phyloP scores from a whole-genome alignment of 768 basidiomycete genomes.

The Hygrophoropsis aurantiaca region DNA sequence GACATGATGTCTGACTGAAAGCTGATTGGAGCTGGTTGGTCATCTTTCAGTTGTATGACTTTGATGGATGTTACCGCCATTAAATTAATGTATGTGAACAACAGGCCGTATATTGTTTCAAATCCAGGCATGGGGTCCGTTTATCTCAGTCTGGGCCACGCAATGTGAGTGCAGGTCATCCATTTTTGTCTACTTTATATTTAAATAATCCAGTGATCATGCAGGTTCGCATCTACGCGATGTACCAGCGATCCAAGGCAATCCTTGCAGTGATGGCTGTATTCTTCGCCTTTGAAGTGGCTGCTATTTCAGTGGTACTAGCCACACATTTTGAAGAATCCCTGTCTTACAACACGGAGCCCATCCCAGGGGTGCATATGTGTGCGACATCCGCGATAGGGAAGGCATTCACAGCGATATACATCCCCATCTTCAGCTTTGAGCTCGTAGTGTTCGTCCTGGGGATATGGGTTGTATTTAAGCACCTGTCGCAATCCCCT shows the following conservation, averaged over 20 bases:
- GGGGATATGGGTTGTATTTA: conserved; percentile 1
- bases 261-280: not conserved
- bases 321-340: conserved; percentile 1
- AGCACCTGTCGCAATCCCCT: conserved; percentile 4
- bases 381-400: conserved; percentile 3
- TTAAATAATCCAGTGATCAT: conserved; percentile 2
- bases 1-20: too few relatives aligned
- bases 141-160: conserved; percentile 7
- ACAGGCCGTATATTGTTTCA: conserved; percentile 8
- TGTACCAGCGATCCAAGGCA: conserved; percentile 7
- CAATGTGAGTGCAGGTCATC: not conserved
- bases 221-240: conserved; percentile 10
- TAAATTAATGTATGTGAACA: not conserved
- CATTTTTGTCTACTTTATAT: not conserved
- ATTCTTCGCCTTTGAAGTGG: conserved; percentile 4
- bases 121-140: conserved; percentile 6
- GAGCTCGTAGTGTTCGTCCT: conserved; percentile 6
- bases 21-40: too few relatives aligned
- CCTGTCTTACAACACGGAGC: conserved; percentile 4
- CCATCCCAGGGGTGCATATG: conserved; percentile 7
- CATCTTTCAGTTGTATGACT: too few relatives aligned
- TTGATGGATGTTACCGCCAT: too few relatives aligned
- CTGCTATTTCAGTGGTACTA: conserved; percentile 2
- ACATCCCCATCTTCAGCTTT: conserved; percentile 6
- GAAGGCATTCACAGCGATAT: conserved; percentile 4